A percentile compares a stretch with the other conserved stretches of the same genome.
phyloP scores from a whole-genome alignment of 2,329 filamentous ascomycete genomes.

The Aspergillus versicolor region DNA sequence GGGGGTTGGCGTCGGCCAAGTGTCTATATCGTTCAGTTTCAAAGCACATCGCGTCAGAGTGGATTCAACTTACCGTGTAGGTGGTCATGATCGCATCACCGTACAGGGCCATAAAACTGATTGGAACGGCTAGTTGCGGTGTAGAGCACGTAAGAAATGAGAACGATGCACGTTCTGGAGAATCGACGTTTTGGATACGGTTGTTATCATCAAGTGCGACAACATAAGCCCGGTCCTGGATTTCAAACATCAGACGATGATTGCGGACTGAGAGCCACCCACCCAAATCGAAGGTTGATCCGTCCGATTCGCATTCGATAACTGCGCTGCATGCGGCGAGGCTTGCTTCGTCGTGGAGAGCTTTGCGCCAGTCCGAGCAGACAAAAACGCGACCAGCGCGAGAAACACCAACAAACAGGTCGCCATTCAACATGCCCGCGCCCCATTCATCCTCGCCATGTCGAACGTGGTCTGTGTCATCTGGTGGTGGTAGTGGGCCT shows the following conservation, averaged over 20 bases:
- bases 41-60: conserved; percentile 3
- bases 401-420: conserved; percentile 47
- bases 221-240: conserved; percentile 45
- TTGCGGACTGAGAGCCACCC: conserved; percentile 48
- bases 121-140: conserved; percentile 41
- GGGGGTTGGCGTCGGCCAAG: conserved; percentile 29
- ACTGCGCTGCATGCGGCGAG: conserved; percentile 31
- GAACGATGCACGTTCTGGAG: conserved; percentile 28
- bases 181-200: conserved; percentile 21
- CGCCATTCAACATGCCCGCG: conserved; percentile 44
- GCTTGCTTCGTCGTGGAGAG: conserved; percentile 28
- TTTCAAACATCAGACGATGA: conserved; percentile 45
- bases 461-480: conserved; percentile 24
- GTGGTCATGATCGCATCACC: conserved; percentile 51
- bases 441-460: conserved; percentile 48
- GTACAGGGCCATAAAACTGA: conserved; percentile 49
- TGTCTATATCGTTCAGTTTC: conserved; percentile 23
- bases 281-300: conserved; percentile 45
- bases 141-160: conserved; percentile 37
- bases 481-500: conserved; percentile 27
- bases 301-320: conserved; percentile 45
- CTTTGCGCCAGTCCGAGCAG: conserved; percentile 45
- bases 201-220: conserved; percentile 40
- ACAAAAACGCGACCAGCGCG: conserved; percentile 45
- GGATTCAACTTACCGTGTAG: conserved; percentile 35